These are phyloP conservation scores for Venturia asperata DNA, from an alignment of 2,329 filamentous ascomycete species.

Conservation along the genomic window DNA sequence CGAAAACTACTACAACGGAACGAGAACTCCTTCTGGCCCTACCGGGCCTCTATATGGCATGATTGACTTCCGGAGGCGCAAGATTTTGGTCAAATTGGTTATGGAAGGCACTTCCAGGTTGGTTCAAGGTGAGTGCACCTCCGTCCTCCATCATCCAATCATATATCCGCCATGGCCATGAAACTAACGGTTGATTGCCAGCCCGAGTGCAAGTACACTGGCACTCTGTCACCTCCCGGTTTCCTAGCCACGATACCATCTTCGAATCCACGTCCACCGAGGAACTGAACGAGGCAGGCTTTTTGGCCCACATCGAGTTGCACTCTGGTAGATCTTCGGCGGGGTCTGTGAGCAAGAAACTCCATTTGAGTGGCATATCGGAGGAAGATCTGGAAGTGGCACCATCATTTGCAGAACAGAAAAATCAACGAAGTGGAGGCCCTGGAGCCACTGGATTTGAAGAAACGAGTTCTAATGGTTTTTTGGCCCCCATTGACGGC, in stretches of 20 bases:
- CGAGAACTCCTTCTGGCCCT: not conserved
- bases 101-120: conserved; percentile 86
- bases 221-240: conserved; percentile 55
- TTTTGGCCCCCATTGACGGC: not conserved
- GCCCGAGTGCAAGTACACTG: conserved; percentile 73
- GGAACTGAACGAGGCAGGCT: conserved; percentile 78
- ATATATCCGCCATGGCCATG: not conserved
- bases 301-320: conserved; percentile 56
- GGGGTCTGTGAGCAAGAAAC: conserved; percentile 63
- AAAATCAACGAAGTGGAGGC: not conserved
- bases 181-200: conserved; percentile 34
- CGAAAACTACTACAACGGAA: conserved; percentile 54
- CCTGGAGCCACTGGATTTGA: not conserved
- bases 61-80: conserved; percentile 79
- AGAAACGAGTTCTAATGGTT: not conserved
- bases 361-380: conserved; percentile 64
- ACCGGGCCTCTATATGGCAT: conserved; percentile 84
- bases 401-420: not conserved
- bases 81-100: conserved; percentile 86
- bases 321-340: conserved; percentile 82
- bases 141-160: not conserved
- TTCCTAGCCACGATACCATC: conserved; percentile 78
- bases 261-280: conserved; percentile 68
- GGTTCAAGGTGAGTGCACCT: conserved; percentile 67
- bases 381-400: conserved; percentile 52